phyloP scores from a whole-genome alignment of 768 basidiomycete genomes.

The Sporobolomyces phaffii region DNA sequence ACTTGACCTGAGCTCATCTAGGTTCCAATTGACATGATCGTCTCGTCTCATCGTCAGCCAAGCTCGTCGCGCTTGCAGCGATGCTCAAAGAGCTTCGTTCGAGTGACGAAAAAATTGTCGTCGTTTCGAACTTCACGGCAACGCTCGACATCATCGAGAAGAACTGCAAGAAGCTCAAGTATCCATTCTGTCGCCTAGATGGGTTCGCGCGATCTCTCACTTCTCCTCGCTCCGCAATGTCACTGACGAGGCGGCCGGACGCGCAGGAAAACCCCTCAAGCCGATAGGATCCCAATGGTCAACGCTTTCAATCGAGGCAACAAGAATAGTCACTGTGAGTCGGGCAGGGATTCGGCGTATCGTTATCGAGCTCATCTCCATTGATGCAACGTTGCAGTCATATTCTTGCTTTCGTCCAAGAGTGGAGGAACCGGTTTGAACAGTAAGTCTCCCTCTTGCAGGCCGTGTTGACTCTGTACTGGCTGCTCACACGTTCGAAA shows the following conservation, averaged over 20 bases:
- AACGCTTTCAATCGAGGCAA: constrained; percentile 77
- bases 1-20: no score
- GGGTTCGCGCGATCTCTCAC: constrained; percentile 54
- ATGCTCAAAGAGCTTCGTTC: constrained; percentile 55
- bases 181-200: constrained; percentile 77
- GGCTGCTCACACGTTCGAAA: no score
- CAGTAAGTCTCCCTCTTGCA: constrained; percentile 44
- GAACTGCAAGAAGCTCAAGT: constrained; percentile 68
- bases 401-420: constrained; percentile 90
- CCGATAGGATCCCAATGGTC: constrained; percentile 77
- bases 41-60: constrained; percentile 57
- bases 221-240: background rate
- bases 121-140: constrained; percentile 88
- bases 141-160: constrained; percentile 87
- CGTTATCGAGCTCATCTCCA: background rate
- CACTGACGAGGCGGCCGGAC: background rate
- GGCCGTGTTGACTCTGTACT: background rate
- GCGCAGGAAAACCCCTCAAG: constrained; percentile 40
- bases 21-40: no score
- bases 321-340: constrained; percentile 65
- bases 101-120: constrained; percentile 83
- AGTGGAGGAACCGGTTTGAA: constrained; percentile 94
- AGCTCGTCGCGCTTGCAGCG: constrained; percentile 61
- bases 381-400: constrained; percentile 52
- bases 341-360: background rate